phyloP scores from a whole-genome alignment of 2,329 filamentous ascomycete genomes.

The Colletotrichum camelliae region DNA sequence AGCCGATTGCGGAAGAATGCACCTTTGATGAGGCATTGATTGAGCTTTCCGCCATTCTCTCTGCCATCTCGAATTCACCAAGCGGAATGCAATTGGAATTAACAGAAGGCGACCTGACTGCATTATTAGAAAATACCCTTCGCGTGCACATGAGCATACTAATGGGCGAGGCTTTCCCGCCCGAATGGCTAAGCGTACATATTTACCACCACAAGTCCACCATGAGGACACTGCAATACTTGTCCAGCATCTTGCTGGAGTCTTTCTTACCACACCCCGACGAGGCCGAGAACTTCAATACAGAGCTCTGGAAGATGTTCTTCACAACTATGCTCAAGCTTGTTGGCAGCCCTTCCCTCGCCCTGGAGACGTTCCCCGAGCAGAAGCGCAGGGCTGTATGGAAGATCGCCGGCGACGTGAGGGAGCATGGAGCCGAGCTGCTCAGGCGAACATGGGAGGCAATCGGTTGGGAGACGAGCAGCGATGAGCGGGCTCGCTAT shows the following conservation, averaged over 20 bases:
- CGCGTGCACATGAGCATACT: constrained; percentile 90
- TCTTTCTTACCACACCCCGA: constrained; percentile 87
- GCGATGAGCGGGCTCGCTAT: constrained; percentile 80
- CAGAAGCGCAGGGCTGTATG: constrained; percentile 96
- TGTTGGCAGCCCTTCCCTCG: constrained; percentile 86
- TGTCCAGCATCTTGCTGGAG: constrained; percentile 81
- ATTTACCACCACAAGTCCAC: constrained; percentile 93
- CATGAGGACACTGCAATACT: constrained; percentile 83
- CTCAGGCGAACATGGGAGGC: constrained; percentile 89
- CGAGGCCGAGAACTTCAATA: constrained; percentile 90
- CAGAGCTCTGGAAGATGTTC: constrained; percentile 91
- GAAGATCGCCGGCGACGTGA: constrained; percentile 98
- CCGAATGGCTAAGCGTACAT: constrained; percentile 88
- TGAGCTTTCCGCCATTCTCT: constrained; percentile 87
- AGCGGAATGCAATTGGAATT: constrained; percentile 78
- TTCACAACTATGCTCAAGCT: constrained; percentile 89
- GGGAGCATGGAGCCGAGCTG: constrained; percentile 88
- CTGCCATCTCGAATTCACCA: constrained; percentile 77
- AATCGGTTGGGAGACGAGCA: constrained; percentile 91
- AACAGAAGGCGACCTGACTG: constrained; percentile 74
- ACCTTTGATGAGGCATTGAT: constrained; percentile 85
- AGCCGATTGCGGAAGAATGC: constrained; percentile 64
- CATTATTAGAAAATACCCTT: constrained; percentile 78
- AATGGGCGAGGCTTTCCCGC: constrained; percentile 86
- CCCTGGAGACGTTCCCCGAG: constrained; percentile 94